These are phyloP conservation scores for Penicillium janthinellum DNA, from an alignment of 2,329 filamentous ascomycete species.

Conservation along the genomic window DNA sequence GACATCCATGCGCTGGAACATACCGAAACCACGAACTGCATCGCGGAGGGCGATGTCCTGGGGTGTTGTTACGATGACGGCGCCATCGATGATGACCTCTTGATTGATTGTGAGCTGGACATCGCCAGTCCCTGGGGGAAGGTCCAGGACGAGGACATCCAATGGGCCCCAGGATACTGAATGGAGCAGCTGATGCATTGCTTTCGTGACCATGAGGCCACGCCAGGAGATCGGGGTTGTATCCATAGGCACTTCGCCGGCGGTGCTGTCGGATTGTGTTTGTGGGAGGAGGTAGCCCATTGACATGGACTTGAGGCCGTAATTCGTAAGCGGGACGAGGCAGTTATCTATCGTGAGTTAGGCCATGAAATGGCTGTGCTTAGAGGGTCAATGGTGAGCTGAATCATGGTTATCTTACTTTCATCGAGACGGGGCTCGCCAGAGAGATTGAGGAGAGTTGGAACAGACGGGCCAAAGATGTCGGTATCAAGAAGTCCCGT, in stretches of 20 bases:
- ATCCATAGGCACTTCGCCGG: constrained; percentile 42
- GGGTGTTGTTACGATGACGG: constrained; percentile 84
- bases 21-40: constrained; percentile 85
- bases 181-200: constrained; percentile 90
- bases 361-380: neutral
- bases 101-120: constrained; percentile 97
- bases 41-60: constrained; percentile 92
- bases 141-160: constrained; percentile 84
- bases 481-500: constrained; percentile 92
- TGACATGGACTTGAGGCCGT: constrained; percentile 96
- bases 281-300: constrained; percentile 84
- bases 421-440: constrained; percentile 75
- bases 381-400: no score
- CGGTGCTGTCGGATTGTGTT: constrained; percentile 30
- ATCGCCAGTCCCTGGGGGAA: constrained; percentile 93
- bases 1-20: constrained; percentile 85
- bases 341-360: constrained; percentile 47
- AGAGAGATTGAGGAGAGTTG: constrained; percentile 80
- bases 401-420: constrained; percentile 55
- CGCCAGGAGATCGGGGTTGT: constrained; percentile 86
- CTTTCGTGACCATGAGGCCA: constrained; percentile 97
- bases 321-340: constrained; percentile 85
- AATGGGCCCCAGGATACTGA: constrained; percentile 92
- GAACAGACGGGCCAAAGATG: constrained; percentile 94
- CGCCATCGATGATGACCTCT: constrained; percentile 84